Conservation (phyloP, 2,329 filamentous ascomycete species). For the Lachnellula subtilissima region DNA sequence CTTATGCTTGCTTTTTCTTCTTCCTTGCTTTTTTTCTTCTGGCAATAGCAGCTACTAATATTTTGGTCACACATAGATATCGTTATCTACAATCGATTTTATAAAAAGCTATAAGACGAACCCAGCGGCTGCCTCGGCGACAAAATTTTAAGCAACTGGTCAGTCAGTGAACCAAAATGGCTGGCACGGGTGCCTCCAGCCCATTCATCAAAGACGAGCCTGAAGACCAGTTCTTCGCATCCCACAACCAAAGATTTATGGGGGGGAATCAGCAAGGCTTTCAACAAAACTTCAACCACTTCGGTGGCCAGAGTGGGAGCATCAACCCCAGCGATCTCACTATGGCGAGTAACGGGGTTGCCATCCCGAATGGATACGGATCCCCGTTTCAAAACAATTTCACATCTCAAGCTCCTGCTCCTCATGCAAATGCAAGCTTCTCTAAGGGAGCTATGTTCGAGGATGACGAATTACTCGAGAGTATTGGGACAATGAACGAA, state of each 20-base stretch:
- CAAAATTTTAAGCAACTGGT: constrained; percentile 11
- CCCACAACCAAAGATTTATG: constrained; percentile 29
- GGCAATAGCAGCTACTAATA: constrained; percentile 20
- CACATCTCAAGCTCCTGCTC: constrained; percentile 44
- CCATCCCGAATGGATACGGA: constrained; percentile 43
- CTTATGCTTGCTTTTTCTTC: constrained; percentile 14
- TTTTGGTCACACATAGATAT: constrained; percentile 26
- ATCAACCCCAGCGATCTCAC: constrained; percentile 84
- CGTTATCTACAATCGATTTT: constrained; percentile 11
- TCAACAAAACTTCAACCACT: constrained; percentile 41
- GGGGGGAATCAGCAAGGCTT: constrained; percentile 27
- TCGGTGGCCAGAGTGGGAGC: constrained; percentile 42
- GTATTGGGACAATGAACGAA: constrained; percentile 47
- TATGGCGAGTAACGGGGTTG: constrained; percentile 57
- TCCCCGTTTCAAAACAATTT: constrained; percentile 60
- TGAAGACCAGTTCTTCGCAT: constrained; percentile 52
- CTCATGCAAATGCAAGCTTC: constrained; percentile 63
- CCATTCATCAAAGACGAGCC: constrained; percentile 66
- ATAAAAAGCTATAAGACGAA: constrained; percentile 15
- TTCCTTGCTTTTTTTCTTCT: constrained; percentile 13
- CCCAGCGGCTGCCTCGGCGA: constrained; percentile 11
- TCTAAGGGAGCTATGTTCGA: constrained; percentile 73
- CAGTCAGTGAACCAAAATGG: constrained; percentile 27
- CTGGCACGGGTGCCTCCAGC: constrained; percentile 36
- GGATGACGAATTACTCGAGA: constrained; percentile 84